A percentile compares a stretch with the other conserved stretches of the same genome.
phyloP scores from a whole-genome alignment of 2,329 filamentous ascomycete species.

The Aspergillus carbonarius region DNA sequence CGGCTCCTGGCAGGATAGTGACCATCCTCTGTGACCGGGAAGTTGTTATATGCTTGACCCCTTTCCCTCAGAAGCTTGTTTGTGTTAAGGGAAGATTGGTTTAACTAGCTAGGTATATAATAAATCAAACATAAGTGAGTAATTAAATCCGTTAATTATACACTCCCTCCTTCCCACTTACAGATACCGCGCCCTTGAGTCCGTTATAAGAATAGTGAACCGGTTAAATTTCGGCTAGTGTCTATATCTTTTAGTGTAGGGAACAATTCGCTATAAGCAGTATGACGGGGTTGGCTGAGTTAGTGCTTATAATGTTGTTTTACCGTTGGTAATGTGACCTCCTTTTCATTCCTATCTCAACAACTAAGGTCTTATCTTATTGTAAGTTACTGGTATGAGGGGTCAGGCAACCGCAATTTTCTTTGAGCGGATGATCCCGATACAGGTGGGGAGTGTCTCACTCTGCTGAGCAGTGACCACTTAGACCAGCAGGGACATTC shows the following conservation, averaged over 20 bases:
- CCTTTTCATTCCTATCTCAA: background rate
- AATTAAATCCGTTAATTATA: background rate
- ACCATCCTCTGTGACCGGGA: background rate
- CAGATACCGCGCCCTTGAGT: background rate
- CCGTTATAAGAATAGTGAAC: background rate
- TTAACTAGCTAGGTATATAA: background rate
- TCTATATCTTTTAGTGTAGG: background rate
- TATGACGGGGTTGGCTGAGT: background rate
- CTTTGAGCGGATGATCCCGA: background rate
- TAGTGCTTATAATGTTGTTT: background rate
- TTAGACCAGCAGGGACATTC: background rate
- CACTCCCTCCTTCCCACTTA: background rate
- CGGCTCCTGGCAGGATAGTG: background rate
- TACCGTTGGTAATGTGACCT: background rate
- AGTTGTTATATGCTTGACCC: background rate
- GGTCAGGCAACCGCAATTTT: background rate
- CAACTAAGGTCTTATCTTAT: background rate
- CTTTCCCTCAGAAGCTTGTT: background rate
- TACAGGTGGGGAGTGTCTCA: background rate
- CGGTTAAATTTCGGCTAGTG: background rate
- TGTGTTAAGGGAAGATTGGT: background rate
- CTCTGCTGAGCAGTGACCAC: background rate
- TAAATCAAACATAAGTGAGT: background rate
- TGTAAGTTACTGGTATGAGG: background rate
- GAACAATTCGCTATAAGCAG: background rate